These are phyloP conservation scores for Argentina anserina DNA, from an alignment of 306 rosid species.

Conservation along the genomic window DNA sequence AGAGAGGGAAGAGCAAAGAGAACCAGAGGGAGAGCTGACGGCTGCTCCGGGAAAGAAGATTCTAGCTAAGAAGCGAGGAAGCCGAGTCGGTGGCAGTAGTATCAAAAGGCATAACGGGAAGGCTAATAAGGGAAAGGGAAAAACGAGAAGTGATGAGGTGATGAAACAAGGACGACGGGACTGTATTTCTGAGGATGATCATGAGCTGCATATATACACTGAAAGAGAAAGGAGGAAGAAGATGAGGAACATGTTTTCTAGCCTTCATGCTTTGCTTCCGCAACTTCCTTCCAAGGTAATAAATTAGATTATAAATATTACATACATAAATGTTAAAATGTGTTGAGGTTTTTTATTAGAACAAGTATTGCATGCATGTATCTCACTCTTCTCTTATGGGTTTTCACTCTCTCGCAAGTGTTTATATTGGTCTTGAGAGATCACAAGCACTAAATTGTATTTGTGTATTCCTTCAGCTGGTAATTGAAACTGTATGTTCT, in stretches of 20 bases:
- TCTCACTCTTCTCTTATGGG: neutral
- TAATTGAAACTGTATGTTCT: neutral
- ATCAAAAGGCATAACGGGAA: neutral
- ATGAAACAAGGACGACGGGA: neutral
- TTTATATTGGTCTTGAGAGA: neutral
- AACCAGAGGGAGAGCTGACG: neutral
- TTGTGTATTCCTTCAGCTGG: neutral
- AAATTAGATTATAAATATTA: neutral
- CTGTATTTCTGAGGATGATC: constrained; percentile 35
- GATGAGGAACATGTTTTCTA: constrained; percentile 69
- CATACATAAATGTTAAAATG: neutral
- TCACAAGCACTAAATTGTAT: neutral
- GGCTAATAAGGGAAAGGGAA: neutral
- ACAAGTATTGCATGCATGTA: neutral
- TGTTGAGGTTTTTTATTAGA: neutral
- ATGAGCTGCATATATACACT: constrained; percentile 59
- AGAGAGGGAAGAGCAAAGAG: neutral
- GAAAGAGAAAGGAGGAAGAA: constrained; percentile 90
- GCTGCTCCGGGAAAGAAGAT: neutral
- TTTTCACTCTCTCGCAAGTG: neutral
- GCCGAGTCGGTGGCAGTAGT: neutral
- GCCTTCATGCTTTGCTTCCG: constrained; percentile 82
- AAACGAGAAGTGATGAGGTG: neutral
- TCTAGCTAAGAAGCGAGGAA: neutral
- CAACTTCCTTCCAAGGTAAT: constrained; percentile 73